A percentile compares a stretch with the other conserved stretches of the same genome.
These are phyloP conservation scores for Paecilomyces fulvus DNA, from an alignment of 2,329 filamentous ascomycete genomes.

Conservation along the genomic window DNA sequence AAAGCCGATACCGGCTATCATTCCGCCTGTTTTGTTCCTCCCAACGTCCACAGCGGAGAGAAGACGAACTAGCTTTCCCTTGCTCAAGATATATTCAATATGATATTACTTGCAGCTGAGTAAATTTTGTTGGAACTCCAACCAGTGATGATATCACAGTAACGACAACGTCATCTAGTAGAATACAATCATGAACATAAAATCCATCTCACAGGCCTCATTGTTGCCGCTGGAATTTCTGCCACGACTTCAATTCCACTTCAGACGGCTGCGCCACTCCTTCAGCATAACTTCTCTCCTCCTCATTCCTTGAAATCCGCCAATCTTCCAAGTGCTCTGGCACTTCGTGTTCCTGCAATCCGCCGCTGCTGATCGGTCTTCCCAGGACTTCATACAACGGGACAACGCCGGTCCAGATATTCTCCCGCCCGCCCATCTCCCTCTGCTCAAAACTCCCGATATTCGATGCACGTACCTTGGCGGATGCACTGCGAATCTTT, in stretches of 20 bases:
- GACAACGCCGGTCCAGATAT: slow-evolving; percentile 6
- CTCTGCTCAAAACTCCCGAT: slow-evolving; percentile 3
- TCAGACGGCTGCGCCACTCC: background rate
- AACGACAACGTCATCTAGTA: background rate
- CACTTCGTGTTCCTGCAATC: background rate
- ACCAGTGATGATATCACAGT: background rate
- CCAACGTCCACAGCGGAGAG: no score
- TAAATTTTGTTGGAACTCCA: no score
- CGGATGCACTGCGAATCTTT: slow-evolving; percentile 2
- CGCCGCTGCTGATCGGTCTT: slow-evolving; percentile 2
- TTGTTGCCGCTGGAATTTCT: background rate
- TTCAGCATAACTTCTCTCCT: background rate
- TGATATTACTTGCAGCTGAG: no score
- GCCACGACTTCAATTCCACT: background rate
- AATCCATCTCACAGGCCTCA: background rate
- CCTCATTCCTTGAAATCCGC: background rate
- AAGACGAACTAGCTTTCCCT: no score
- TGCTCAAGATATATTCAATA: no score
- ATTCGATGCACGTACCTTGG: slow-evolving; percentile 5
- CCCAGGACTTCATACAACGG: slow-evolving; percentile 5
- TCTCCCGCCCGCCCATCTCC: slow-evolving; percentile 1
- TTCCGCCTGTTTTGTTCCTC: no score
- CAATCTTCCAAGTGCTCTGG: background rate
- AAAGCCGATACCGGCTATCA: no score
- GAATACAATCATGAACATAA: background rate